Percentiles rank a stretch among this genome's conserved stretches.
These are phyloP conservation scores for Nannizziopsis barbatae DNA, from an alignment of 2,329 filamentous ascomycete species.

Conservation along the genomic window DNA sequence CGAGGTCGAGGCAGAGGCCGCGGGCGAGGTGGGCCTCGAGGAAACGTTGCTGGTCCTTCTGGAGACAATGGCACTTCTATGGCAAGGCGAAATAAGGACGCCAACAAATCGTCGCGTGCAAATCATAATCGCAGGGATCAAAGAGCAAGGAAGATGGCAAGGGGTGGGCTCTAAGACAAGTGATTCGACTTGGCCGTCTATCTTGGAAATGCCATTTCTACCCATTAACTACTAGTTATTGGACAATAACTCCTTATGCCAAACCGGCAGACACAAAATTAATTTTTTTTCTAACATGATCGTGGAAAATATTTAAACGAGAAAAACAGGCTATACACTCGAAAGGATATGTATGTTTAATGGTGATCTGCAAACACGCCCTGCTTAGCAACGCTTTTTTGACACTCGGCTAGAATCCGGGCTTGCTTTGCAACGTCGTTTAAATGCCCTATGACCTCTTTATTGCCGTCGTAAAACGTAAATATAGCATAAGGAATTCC, in stretches of 20 bases:
- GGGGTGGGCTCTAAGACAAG: neutral
- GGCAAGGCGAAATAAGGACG: constrained; percentile 66
- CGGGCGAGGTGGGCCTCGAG: constrained; percentile 41
- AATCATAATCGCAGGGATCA: constrained; percentile 78
- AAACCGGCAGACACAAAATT: neutral
- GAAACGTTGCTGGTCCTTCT: constrained; percentile 12
- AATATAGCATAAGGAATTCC: constrained; percentile 76
- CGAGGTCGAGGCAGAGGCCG: constrained; percentile 36
- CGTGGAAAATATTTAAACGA: neutral
- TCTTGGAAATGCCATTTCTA: neutral
- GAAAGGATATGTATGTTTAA: neutral
- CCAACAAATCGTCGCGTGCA: constrained; percentile 66
- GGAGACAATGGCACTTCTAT: constrained; percentile 61
- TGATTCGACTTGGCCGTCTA: neutral
- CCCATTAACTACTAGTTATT: neutral
- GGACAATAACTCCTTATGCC: neutral
- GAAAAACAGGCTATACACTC: neutral
- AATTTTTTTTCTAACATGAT: neutral
- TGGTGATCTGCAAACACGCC: constrained; percentile 22
- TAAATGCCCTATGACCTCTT: constrained; percentile 63
- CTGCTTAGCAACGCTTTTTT: constrained; percentile 33
- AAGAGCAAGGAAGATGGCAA: constrained; percentile 50
- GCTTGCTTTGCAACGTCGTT: constrained; percentile 72
- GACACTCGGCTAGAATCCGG: constrained; percentile 63
- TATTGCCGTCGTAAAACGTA: constrained; percentile 74